Percentiles rank a stretch among this genome's conserved stretches.
Evolutionary conservation across 1,284 basidiomycete genomes (phyloP).

Genomic region (Irpex rosettiformis): DNA sequence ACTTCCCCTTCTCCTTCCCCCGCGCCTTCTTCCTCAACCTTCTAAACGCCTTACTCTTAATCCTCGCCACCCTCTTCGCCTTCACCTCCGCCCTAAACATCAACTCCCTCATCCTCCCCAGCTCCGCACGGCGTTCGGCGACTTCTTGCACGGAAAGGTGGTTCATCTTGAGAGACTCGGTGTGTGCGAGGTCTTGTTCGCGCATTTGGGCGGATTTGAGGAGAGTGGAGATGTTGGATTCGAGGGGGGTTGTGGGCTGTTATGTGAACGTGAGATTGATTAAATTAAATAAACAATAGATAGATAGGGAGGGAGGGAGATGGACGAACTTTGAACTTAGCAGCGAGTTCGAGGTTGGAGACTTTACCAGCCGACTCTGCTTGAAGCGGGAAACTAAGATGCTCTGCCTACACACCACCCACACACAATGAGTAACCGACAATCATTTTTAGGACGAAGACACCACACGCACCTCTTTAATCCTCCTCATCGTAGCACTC

Average conservation of each 20-base stretch:
- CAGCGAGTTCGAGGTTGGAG: constrained; percentile 76
- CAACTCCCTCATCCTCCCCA: constrained; percentile 87
- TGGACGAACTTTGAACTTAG: constrained; percentile 73
- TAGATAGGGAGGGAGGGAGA: background rate
- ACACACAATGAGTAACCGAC: too few relatives aligned
- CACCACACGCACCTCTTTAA: constrained; percentile 59
- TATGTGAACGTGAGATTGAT: background rate
- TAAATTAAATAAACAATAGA: background rate
- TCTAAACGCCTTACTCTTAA: constrained; percentile 94
- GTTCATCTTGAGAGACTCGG: constrained; percentile 81
- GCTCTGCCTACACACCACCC: constrained; percentile 63
- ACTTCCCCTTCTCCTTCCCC: constrained; percentile 56
- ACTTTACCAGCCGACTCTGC: constrained; percentile 49
- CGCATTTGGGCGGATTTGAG: constrained; percentile 77
- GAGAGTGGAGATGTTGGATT: constrained; percentile 75
- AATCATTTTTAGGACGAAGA: constrained; percentile 1
- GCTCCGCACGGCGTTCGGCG: constrained; percentile 72
- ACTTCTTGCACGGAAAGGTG: constrained; percentile 85
- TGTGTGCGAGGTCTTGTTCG: constrained; percentile 73
- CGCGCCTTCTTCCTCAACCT: constrained; percentile 81
- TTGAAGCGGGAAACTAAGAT: constrained; percentile 91
- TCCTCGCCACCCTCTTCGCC: constrained; percentile 89
- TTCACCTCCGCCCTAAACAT: constrained; percentile 94
- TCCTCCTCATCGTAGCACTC: constrained; percentile 86
- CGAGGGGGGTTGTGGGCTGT: constrained; percentile 75